Conservation (phyloP, 148 eudicot species). For the Heliosperma pusillum region DNA sequence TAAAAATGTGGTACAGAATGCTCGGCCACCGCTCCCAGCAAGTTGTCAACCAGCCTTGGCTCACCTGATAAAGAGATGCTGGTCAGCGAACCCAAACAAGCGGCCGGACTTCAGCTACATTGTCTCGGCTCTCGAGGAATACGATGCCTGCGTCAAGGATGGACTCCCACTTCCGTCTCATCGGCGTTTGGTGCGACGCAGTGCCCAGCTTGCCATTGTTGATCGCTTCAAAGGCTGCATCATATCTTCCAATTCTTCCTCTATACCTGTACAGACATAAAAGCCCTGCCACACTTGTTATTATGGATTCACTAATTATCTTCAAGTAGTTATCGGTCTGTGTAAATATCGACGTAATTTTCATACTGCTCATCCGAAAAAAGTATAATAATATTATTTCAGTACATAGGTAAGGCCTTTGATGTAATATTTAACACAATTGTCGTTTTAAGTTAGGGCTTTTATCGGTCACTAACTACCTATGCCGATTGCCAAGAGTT, state of each 20-base stretch:
- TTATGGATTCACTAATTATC: neutral
- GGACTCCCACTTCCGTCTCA: slow-evolving; percentile 82
- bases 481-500: too few species aligned
- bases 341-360: slow-evolving; percentile 2
- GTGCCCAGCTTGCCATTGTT: slow-evolving; percentile 43
- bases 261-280: slow-evolving; percentile 66
- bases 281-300: neutral
- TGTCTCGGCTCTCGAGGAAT: slow-evolving; percentile 64
- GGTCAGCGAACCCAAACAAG: slow-evolving; percentile 88
- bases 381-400: neutral
- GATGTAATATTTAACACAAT: neutral
- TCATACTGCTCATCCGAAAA: neutral
- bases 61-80: slow-evolving; percentile 79
- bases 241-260: slow-evolving; percentile 43
- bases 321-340: neutral
- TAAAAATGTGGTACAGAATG: slow-evolving; percentile 42
- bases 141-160: slow-evolving; percentile 79
- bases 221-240: slow-evolving; percentile 75
- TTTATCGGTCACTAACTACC: too few species aligned
- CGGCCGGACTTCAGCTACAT: slow-evolving; percentile 86
- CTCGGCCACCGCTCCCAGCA: slow-evolving; percentile 80
- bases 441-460: too few species aligned
- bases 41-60: slow-evolving; percentile 94
- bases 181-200: slow-evolving; percentile 47
- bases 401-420: neutral